Evolutionary conservation across 1,139 yeast species (phyloP).

Genomic region (Candida sanyaensis): DNA sequence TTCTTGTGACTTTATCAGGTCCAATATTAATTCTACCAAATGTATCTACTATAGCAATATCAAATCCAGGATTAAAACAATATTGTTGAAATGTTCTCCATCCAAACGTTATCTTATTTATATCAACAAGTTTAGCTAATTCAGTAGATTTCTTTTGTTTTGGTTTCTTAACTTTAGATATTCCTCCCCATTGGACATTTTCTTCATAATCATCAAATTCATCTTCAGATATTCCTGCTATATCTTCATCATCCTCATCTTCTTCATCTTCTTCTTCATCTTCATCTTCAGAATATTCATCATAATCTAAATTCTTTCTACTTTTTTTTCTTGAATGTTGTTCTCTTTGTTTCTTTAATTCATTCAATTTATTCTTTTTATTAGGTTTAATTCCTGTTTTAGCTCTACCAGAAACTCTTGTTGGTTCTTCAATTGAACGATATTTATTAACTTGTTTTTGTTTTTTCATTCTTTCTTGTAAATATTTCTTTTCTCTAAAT

Average conservation of each 20-base stretch:
- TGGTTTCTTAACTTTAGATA: constrained; percentile 23
- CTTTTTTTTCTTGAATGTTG: constrained; percentile 46
- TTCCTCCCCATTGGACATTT: constrained; percentile 54
- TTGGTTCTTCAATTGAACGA: constrained; percentile 21
- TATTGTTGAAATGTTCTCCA: constrained; percentile 72
- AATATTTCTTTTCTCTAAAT: constrained; percentile 76
- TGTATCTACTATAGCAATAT: constrained; percentile 66
- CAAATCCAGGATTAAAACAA: constrained; percentile 82
- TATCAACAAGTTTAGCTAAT: constrained; percentile 52
- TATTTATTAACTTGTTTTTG: constrained; percentile 43
- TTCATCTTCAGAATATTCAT: constrained; percentile 35
- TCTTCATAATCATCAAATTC: constrained; percentile 46
- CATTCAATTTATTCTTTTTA: constrained; percentile 64
- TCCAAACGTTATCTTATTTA: constrained; percentile 74
- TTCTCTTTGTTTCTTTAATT: constrained; percentile 84
- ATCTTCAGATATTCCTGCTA: constrained; percentile 40
- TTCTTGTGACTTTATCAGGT: constrained; percentile 58
- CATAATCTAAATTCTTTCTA: constrained; percentile 30
- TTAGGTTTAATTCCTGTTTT: constrained; percentile 27
- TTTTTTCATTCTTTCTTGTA: constrained; percentile 76
- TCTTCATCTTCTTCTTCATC: constrained; percentile 37
- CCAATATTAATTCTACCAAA: constrained; percentile 86
- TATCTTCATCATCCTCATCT: constrained; percentile 45
- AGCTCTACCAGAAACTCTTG: constrained; percentile 23
- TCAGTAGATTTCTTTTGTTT: constrained; percentile 27